A percentile compares a stretch with the other conserved stretches of the same genome.
Evolutionary conservation across 139 green algal genomes (phyloP).

Genomic region (Microglena sp.): DNA sequence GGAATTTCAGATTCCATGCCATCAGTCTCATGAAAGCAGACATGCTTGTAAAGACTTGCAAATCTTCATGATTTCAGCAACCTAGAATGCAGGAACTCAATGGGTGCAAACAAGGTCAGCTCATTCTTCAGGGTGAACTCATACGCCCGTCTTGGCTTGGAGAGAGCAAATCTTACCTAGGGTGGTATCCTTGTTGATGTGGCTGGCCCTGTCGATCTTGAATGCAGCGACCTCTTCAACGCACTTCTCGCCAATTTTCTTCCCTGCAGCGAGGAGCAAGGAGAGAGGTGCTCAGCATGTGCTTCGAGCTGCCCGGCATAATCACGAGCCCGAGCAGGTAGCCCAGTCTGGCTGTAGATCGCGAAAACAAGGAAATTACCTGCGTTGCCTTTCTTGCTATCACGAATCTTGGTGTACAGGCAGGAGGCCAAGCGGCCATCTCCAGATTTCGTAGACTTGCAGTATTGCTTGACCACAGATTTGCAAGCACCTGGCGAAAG

Average conservation of each 20-base stretch:
- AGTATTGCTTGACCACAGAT: conserved; percentile 25
- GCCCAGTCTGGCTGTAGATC: no score
- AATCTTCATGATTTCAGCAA: conserved; percentile 5
- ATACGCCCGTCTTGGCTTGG: no score
- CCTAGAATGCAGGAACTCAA: no score
- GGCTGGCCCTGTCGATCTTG: conserved; percentile 35
- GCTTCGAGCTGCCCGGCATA: not conserved
- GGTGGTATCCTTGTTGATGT: conserved; percentile 67
- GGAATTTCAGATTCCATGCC: no score
- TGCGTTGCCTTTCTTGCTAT: conserved; percentile 31
- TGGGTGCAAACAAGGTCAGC: no score
- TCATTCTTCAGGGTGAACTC: no score
- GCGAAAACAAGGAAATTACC: no score
- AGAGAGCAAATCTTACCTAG: conserved; percentile 36
- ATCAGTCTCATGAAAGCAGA: not conserved
- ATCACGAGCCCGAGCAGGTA: not conserved
- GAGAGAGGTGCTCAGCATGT: not conserved
- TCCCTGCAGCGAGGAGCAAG: conserved; percentile 14
- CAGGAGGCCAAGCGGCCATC: conserved; percentile 28
- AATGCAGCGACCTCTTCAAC: conserved; percentile 18
- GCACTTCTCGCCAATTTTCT: conserved; percentile 31
- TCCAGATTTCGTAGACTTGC: conserved; percentile 33
- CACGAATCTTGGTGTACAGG: conserved; percentile 26
- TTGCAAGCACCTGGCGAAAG: conserved; percentile 28
- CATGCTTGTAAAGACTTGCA: conserved; percentile 2